These are phyloP conservation scores for Beauveria asiatica DNA, from an alignment of 2,329 filamentous ascomycete species.

Conservation along the genomic window DNA sequence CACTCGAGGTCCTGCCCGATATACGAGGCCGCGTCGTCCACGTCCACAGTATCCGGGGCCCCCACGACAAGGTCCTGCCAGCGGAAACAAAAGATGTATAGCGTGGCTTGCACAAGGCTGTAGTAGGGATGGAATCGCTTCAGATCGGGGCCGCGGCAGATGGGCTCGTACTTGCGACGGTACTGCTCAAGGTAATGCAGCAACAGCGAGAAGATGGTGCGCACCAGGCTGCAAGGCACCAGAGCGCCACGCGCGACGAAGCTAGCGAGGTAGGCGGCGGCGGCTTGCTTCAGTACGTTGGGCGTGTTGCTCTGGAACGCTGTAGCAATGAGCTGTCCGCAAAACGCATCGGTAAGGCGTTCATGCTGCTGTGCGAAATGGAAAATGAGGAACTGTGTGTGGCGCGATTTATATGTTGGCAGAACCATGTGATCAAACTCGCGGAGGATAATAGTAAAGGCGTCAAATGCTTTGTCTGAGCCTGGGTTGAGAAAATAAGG, in stretches of 20 bases:
- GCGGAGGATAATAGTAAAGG: constrained; percentile 69
- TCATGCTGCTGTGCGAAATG: constrained; percentile 84
- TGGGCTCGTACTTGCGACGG: constrained; percentile 60
- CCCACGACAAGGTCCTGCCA: constrained; percentile 80
- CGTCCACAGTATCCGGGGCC: constrained; percentile 51
- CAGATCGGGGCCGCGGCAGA: constrained; percentile 77
- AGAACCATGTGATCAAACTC: constrained; percentile 86
- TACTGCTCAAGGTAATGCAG: constrained; percentile 69
- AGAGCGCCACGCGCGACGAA: constrained; percentile 87
- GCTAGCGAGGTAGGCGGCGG: constrained; percentile 85
- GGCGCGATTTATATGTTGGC: constrained; percentile 82
- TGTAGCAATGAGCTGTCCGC: constrained; percentile 54
- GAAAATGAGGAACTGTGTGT: constrained; percentile 93
- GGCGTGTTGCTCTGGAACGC: constrained; percentile 54
- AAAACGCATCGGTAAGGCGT: constrained; percentile 72
- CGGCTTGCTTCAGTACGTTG: constrained; percentile 69
- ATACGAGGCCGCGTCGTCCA: constrained; percentile 51
- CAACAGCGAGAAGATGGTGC: constrained; percentile 72
- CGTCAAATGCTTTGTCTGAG: constrained; percentile 58
- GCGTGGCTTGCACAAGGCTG: constrained; percentile 74
- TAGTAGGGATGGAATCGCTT: constrained; percentile 80
- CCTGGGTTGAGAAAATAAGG: constrained; percentile 62
- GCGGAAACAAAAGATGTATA: constrained; percentile 96
- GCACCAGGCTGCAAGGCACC: constrained; percentile 67
- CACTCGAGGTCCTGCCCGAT: constrained; percentile 68